These are phyloP conservation scores for Fusarium temperatum DNA, from an alignment of 2,329 filamentous ascomycete genomes.

Conservation along the genomic window DNA sequence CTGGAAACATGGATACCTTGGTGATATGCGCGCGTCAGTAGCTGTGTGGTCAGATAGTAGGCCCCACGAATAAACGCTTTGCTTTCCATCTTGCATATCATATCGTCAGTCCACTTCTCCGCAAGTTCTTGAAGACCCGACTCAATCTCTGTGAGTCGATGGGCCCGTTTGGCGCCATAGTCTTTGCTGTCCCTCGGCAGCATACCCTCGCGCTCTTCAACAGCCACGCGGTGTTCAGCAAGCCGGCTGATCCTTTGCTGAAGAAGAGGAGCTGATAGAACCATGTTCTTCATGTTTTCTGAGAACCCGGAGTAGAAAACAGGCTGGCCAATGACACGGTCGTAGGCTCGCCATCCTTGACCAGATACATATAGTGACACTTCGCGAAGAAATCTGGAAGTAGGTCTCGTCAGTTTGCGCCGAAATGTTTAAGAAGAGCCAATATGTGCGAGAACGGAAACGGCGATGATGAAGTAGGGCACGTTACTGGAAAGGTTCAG, in stretches of 20 bases:
- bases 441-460: background rate
- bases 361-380: constrained; percentile 93
- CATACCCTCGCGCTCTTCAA: constrained; percentile 81
- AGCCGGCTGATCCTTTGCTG: constrained; percentile 78
- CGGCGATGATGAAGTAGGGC: constrained; percentile 18
- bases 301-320: constrained; percentile 93
- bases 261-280: constrained; percentile 80
- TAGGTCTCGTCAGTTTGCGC: constrained; percentile 15
- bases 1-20: constrained; percentile 97
- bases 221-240: constrained; percentile 75
- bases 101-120: constrained; percentile 86
- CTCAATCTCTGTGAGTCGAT: constrained; percentile 72
- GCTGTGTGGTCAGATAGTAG: constrained; percentile 88
- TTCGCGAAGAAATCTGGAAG: constrained; percentile 83
- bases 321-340: constrained; percentile 87
- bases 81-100: constrained; percentile 99
- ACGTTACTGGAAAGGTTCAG: constrained; percentile 67
- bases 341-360: constrained; percentile 94
- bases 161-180: constrained; percentile 59
- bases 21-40: constrained; percentile 92
- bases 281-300: constrained; percentile 84
- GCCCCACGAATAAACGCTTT: constrained; percentile 90
- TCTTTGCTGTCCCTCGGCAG: constrained; percentile 66
- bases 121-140: constrained; percentile 80
- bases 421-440: no score